phyloP scores from a whole-genome alignment of 176 grass and related monocot species.

The Alloteropsis semialata region DNA sequence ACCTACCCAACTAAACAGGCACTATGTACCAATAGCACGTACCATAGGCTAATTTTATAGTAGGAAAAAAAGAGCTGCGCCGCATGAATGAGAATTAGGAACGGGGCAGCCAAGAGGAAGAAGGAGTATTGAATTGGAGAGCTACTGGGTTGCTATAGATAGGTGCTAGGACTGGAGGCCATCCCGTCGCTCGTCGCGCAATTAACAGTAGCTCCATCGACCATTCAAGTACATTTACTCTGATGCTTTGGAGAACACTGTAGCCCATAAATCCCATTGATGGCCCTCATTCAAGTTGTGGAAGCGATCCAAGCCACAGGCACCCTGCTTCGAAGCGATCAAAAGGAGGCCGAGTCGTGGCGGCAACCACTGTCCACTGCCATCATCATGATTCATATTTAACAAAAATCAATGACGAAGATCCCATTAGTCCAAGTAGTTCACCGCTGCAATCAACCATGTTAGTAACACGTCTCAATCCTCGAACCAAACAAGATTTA shows the following conservation, averaged over 20 bases:
- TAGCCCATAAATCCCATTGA: constrained; percentile 62
- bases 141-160: background rate
- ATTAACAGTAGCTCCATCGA: constrained; percentile 41
- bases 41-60: too few relatives aligned
- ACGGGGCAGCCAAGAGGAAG: background rate
- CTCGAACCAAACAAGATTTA: background rate
- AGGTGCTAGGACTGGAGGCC: background rate
- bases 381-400: too few relatives aligned
- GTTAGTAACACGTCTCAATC: too few relatives aligned
- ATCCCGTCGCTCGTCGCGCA: background rate
- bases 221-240: constrained; percentile 68
- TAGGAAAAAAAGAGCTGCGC: constrained; percentile 11
- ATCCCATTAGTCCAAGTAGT: background rate
- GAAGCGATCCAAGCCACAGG: constrained; percentile 25
- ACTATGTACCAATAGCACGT: too few relatives aligned
- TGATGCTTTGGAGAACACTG: constrained; percentile 60
- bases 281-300: constrained; percentile 64
- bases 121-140: background rate
- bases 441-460: too few relatives aligned
- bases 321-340: background rate
- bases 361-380: background rate
- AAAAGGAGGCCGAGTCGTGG: background rate
- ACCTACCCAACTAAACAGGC: too few relatives aligned
- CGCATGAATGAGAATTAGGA: background rate
- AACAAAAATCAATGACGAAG: background rate